phyloP scores from a whole-genome alignment of 2,329 filamentous ascomycete species.

The Teratosphaeria nubilosa region DNA sequence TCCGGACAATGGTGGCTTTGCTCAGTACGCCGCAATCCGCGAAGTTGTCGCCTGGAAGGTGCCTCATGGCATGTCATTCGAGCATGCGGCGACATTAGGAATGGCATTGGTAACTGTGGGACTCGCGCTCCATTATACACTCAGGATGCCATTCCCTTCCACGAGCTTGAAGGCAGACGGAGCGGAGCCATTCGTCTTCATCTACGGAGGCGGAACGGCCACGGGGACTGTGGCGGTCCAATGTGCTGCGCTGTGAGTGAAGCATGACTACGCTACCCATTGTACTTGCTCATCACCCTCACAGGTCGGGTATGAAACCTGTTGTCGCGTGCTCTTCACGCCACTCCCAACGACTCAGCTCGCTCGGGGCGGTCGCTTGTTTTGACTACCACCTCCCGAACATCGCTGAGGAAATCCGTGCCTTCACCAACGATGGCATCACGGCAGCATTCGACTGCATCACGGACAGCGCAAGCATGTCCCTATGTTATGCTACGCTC shows the following conservation, averaged over 20 bases:
- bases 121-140: neutral
- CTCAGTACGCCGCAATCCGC: neutral
- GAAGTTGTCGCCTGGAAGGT: neutral
- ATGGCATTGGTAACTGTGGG: neutral
- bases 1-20: neutral
- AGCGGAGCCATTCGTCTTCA: neutral
- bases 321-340: neutral
- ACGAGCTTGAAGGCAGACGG: neutral
- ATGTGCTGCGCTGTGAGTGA: neutral
- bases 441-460: neutral
- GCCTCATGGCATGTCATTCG: neutral
- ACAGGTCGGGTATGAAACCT: neutral
- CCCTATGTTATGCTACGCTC: neutral
- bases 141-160: neutral
- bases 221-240: neutral
- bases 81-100: neutral
- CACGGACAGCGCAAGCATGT: neutral
- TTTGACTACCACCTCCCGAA: neutral
- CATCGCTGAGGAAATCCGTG: neutral
- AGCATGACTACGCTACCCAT: neutral
- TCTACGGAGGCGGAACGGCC: neutral
- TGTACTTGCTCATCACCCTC: neutral
- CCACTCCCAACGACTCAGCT: neutral
- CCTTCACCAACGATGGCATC: neutral
- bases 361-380: neutral